phyloP scores from a whole-genome alignment of 257 asterid species.

The Ilex aquifolium region DNA sequence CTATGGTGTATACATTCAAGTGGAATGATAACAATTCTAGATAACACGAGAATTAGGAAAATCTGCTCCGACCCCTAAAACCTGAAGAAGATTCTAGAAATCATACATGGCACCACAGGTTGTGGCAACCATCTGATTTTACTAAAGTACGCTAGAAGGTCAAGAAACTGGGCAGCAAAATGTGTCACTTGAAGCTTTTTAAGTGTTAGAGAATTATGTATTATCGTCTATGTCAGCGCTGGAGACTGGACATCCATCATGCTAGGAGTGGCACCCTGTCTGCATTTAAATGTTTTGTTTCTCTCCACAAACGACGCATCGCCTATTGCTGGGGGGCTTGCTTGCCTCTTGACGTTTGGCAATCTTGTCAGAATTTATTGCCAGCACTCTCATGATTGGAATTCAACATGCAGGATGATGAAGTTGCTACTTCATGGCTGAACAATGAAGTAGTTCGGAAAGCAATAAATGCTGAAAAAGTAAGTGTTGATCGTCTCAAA shows the following conservation, averaged over 20 bases:
- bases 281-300: neutral
- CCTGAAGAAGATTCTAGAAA: too few species aligned
- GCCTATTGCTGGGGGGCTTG: neutral
- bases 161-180: neutral
- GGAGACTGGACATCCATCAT: neutral
- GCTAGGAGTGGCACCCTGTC: neutral
- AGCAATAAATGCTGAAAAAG: constrained; percentile 83
- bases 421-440: constrained; percentile 81
- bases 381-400: constrained; percentile 5
- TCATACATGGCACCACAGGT: too few species aligned
- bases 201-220: neutral
- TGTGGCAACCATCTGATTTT: too few species aligned
- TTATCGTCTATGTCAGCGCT: neutral
- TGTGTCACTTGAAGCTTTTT: neutral
- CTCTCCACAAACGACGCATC: neutral
- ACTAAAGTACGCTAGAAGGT: neutral
- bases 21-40: too few species aligned
- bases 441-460: constrained; percentile 67
- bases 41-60: too few species aligned
- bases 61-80: too few species aligned
- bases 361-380: neutral
- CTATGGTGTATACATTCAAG: neutral
- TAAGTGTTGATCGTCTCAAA: constrained; percentile 33
- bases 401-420: constrained; percentile 53
- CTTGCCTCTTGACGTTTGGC: neutral